A percentile compares a stretch with the other conserved stretches of the same genome.
Evolutionary conservation across 352 stramenopile species (phyloP).

Genomic region (Phytophthora colocasiae): DNA sequence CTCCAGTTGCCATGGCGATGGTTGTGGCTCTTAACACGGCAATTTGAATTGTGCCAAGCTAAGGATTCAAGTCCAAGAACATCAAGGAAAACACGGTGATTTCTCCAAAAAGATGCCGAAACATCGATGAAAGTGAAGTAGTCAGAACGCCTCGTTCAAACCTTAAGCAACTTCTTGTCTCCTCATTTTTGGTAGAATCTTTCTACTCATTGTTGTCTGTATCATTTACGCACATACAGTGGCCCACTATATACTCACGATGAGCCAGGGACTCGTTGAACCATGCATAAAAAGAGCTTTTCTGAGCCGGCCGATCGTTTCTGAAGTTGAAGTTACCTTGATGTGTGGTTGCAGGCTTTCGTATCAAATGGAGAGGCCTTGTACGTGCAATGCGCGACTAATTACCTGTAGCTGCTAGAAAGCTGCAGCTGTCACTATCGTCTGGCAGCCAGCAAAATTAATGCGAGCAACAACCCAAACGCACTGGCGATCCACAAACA

Average conservation of each 20-base stretch:
- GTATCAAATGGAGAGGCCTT: neutral
- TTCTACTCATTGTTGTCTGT: too few species aligned
- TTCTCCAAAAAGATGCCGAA: too few species aligned
- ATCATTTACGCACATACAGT: conserved; percentile 5
- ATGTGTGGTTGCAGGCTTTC: conserved; percentile 22
- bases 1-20: neutral
- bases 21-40: neutral
- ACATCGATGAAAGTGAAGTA: too few species aligned
- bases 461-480: conserved; percentile 9
- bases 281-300: neutral
- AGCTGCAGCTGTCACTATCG: conserved; percentile 1
- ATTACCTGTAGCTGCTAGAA: neutral
- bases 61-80: too few species aligned
- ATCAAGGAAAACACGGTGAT: too few species aligned
- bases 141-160: too few species aligned
- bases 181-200: too few species aligned
- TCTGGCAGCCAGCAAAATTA: conserved; percentile 2
- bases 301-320: conserved; percentile 5
- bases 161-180: too few species aligned
- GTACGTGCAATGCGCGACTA: neutral
- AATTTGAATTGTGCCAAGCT: neutral
- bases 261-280: conserved; percentile 12
- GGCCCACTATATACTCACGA: neutral
- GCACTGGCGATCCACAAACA: conserved; percentile 10
- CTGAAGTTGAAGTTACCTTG: conserved; percentile 13